Percentiles rank a stretch among this genome's conserved stretches.
phyloP scores from a whole-genome alignment of 257 asterid genomes.

The Cordia subcordata region DNA sequence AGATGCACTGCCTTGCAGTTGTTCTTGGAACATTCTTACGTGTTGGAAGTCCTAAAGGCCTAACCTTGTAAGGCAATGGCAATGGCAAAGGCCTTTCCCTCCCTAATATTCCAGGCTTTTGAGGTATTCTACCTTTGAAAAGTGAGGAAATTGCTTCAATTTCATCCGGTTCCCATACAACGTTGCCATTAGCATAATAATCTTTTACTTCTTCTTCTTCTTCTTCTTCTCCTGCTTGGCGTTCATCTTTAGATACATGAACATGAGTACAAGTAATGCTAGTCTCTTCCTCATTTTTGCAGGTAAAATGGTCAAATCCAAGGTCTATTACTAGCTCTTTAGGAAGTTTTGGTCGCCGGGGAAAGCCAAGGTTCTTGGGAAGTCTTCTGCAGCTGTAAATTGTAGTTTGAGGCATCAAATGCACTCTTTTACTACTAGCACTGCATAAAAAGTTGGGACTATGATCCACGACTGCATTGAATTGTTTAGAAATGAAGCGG shows the following conservation, averaged over 20 bases:
- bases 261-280: conserved; percentile 2
- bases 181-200: conserved; percentile 12
- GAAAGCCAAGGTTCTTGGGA: conserved; percentile 56
- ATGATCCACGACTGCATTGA: conserved; percentile 3
- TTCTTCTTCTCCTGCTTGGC: background rate
- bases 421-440: conserved; percentile 11
- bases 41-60: conserved; percentile 64
- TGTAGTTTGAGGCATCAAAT: conserved; percentile 21
- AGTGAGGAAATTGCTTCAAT: conserved; percentile 82
- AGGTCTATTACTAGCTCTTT: conserved; percentile 14
- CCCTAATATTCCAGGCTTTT: conserved; percentile 64
- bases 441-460: too few species aligned
- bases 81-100: conserved; percentile 67
- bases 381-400: conserved; percentile 20
- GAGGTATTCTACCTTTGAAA: conserved; percentile 70
- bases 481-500: conserved; percentile 7
- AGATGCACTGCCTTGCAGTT: conserved; percentile 38
- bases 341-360: conserved; percentile 51
- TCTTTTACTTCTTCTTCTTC: conserved; percentile 1
- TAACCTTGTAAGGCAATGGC: conserved; percentile 61
- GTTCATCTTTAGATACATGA: conserved; percentile 18
- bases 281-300: background rate
- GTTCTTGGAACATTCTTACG: conserved; percentile 40
- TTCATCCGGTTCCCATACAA: conserved; percentile 70
- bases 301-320: conserved; percentile 15